Percentiles rank a stretch among this genome's conserved stretches.
phyloP scores from a whole-genome alignment of 495 filamentous ascomycete genomes.

The Trichoderma reesei region DNA sequence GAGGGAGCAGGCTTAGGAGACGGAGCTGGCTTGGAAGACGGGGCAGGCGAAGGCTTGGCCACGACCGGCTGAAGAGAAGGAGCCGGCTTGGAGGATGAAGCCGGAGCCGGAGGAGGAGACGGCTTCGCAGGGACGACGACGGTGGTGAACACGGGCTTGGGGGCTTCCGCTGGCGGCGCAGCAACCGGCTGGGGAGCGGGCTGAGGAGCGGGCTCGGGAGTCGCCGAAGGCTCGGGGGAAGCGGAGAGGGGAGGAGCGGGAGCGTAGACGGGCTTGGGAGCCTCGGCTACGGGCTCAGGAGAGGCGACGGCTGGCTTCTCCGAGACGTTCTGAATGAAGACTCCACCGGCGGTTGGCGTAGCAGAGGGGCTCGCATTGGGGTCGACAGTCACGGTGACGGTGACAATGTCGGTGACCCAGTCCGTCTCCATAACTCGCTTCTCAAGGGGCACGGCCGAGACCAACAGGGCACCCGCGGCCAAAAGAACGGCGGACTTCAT shows the following conservation, averaged over 20 bases:
- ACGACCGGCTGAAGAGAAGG: neutral
- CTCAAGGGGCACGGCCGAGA: slow-evolving; percentile 49
- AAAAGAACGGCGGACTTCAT: slow-evolving; percentile 64
- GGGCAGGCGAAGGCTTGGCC: slow-evolving; percentile 4
- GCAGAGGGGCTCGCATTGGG: slow-evolving; percentile 21
- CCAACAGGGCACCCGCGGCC: slow-evolving; percentile 52
- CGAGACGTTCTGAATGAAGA: slow-evolving; percentile 52
- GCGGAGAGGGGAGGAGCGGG: slow-evolving; percentile 2
- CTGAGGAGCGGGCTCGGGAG: neutral
- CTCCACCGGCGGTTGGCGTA: slow-evolving; percentile 13
- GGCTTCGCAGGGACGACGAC: slow-evolving; percentile 11
- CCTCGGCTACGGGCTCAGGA: slow-evolving; percentile 14
- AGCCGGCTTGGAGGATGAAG: slow-evolving; percentile 8
- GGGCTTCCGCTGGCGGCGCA: slow-evolving; percentile 8
- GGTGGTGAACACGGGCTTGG: slow-evolving; percentile 12
- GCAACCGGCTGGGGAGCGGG: neutral
- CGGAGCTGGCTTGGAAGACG: slow-evolving; percentile 11
- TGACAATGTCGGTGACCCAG: slow-evolving; percentile 49
- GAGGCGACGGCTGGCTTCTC: slow-evolving; percentile 25
- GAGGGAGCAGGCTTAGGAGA: slow-evolving; percentile 9
- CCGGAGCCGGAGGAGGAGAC: slow-evolving; percentile 12
- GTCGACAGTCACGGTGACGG: slow-evolving; percentile 41
- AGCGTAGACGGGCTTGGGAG: slow-evolving; percentile 13
- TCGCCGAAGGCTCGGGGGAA: no score
- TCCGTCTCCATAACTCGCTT: slow-evolving; percentile 47